These are phyloP conservation scores for Plasmodium reichenowi DNA, from an alignment of 169 alveolate species.

Conservation along the genomic window DNA sequence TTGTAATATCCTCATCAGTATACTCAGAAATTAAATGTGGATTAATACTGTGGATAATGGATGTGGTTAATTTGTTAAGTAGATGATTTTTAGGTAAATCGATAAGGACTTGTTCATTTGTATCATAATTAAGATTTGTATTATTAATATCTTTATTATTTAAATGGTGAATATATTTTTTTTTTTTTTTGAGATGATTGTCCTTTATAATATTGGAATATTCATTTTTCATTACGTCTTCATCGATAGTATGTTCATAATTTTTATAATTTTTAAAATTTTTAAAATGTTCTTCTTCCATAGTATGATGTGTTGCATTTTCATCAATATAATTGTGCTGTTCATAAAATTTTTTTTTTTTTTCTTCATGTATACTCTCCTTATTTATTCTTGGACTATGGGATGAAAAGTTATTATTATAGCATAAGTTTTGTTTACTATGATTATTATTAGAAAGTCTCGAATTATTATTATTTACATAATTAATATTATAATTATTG, in stretches of 20 bases:
- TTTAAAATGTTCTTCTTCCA: not conserved
- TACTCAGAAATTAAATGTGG: not conserved
- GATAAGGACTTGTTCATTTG: not conserved
- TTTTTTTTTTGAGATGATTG: not conserved
- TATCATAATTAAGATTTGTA: not conserved
- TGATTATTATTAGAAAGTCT: no score
- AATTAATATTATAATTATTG: no score
- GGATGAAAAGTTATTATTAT: no score
- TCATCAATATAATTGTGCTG: not conserved
- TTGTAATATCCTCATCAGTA: no score
- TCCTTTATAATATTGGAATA: not conserved
- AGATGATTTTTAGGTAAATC: slow-evolving; percentile 1
- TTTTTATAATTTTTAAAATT: not conserved
- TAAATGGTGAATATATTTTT: not conserved
- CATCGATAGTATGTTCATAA: not conserved
- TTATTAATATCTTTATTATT: not conserved
- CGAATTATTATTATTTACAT: no score
- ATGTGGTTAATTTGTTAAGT: not conserved
- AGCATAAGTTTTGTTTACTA: no score
- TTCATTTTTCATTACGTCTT: not conserved
- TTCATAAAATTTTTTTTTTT: not conserved
- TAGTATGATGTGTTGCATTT: not conserved
- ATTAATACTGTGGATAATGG: not conserved
- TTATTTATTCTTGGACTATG: no score
- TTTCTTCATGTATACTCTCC: not conserved